These are phyloP conservation scores for Passiflora organensis DNA, from an alignment of 345 rosid species.

Conservation along the genomic window DNA sequence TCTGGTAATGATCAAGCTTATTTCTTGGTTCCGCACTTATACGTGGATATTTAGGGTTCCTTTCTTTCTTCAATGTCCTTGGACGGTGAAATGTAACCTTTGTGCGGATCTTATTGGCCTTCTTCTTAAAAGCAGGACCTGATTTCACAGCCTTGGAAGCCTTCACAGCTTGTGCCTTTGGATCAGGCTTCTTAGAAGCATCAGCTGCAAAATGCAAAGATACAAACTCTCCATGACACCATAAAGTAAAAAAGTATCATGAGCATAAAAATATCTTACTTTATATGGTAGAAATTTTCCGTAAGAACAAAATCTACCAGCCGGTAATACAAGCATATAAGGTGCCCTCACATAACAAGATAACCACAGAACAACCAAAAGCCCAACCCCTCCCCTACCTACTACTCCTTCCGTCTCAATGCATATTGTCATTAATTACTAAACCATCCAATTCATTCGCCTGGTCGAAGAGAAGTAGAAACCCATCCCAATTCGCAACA, in stretches of 20 bases:
- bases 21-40: constrained; percentile 76
- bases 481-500: too few relatives aligned
- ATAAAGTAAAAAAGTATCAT: too few relatives aligned
- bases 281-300: not conserved
- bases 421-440: too few relatives aligned
- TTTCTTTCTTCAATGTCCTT: constrained; percentile 67
- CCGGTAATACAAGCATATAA: too few relatives aligned
- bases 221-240: not conserved
- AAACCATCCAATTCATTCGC: too few relatives aligned
- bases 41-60: constrained; percentile 72
- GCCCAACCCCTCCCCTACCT: too few relatives aligned
- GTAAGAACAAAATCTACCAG: too few relatives aligned
- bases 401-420: too few relatives aligned
- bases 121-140: constrained; percentile 68
- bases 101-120: constrained; percentile 67
- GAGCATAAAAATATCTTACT: too few relatives aligned
- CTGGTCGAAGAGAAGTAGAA: too few relatives aligned
- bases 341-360: too few relatives aligned
- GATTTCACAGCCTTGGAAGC: constrained; percentile 84
- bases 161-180: constrained; percentile 84
- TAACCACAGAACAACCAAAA: not conserved
- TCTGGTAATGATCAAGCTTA: constrained; percentile 85
- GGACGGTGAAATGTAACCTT: constrained; percentile 92
- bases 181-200: constrained; percentile 49
- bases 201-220: constrained; percentile 26